Conservation (phyloP, 805 yeast species). For the Saccharomyces cerevisiae region DNA sequence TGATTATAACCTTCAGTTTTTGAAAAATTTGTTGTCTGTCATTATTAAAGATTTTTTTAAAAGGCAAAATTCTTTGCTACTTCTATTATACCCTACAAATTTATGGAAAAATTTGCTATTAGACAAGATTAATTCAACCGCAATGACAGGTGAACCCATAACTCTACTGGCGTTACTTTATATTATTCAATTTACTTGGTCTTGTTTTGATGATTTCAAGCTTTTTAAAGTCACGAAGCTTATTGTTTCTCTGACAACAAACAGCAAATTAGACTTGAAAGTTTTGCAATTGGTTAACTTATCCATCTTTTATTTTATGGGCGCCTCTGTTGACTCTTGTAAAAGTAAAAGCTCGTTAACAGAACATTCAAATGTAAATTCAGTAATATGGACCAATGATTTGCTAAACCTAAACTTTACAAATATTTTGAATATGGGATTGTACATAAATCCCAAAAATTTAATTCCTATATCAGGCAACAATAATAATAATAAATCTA, state of each 20-base stretch:
- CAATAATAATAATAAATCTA: slow-evolving; percentile 2
- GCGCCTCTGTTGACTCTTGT: slow-evolving; percentile 3
- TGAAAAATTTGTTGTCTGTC: slow-evolving; percentile 5
- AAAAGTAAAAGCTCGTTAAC: background rate
- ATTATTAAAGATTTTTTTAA: slow-evolving; percentile 12
- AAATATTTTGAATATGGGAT: slow-evolving; percentile 17
- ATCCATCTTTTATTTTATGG: slow-evolving; percentile 24
- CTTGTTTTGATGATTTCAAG: slow-evolving; percentile 21
- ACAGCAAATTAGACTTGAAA: slow-evolving; percentile 5
- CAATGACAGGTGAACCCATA: slow-evolving; percentile 8
- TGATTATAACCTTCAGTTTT: slow-evolving; percentile 6
- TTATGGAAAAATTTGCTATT: slow-evolving; percentile 9
- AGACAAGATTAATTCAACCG: background rate
- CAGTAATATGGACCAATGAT: slow-evolving; percentile 10
- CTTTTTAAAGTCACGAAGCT: slow-evolving; percentile 22
- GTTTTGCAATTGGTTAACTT: slow-evolving; percentile 19
- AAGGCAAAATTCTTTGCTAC: slow-evolving; percentile 18
- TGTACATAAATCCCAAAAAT: slow-evolving; percentile 19
- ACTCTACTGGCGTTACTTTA: slow-evolving; percentile 14
- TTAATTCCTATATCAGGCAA: slow-evolving; percentile 7
- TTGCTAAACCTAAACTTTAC: slow-evolving; percentile 14
- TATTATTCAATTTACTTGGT: slow-evolving; percentile 26
- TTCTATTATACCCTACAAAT: slow-evolving; percentile 18
- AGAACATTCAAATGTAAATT: background rate
- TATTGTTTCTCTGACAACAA: slow-evolving; percentile 10